Base-by-base conservation (phyloP, 345 rosid genomes). In the Brassica incana region DNA sequence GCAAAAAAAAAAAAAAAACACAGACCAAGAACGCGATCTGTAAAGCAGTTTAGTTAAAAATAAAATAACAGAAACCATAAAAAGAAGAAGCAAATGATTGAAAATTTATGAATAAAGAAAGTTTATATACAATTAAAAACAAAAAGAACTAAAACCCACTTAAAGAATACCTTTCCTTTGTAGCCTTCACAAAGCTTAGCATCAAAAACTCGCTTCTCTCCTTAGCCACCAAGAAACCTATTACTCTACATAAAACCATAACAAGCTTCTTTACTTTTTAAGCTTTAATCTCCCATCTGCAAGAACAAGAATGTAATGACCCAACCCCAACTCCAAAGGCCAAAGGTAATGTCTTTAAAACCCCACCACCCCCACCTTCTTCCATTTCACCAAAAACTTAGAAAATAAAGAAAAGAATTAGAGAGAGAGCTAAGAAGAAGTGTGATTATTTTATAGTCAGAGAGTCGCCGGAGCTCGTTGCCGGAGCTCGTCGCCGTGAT, bases 211-310 rank as follows among this genome's bases (percentile, higher is more conserved):
- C 40, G 40, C n/a, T 40, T 67, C 56, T 64, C 76, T 69, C 76
- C 81, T 81, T 81, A 68, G 68, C 63, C 75, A 81, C 81, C 78
- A 81, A 81, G 84, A 73, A 81, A 81, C 56, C 75, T 30, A 61
- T 38, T 36, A 18, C 77, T 78, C 81, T 81, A 81, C 84, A 71
- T 81, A 77, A 77, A 67, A 79, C 68, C 80, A 67, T 16, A 38
- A 29, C 78, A 81, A 16, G 4, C 62, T 4, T 66, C 70, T 72
- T 35, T 35, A 45, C 16, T 14, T 60, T 77, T 77, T n/a, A 58
- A 4, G 48, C 69, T 76, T 75, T 69, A 2, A 69, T 56, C 69
- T 80, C 30, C 40, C 67, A 54, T 18, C 11, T 76, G 25, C 64
- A 70, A 52, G 14, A 11, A 56, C 64, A 70, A 75, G n/a, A n/a